phyloP scores from a whole-genome alignment of 805 yeast species.

The Candida ipomoeae region DNA sequence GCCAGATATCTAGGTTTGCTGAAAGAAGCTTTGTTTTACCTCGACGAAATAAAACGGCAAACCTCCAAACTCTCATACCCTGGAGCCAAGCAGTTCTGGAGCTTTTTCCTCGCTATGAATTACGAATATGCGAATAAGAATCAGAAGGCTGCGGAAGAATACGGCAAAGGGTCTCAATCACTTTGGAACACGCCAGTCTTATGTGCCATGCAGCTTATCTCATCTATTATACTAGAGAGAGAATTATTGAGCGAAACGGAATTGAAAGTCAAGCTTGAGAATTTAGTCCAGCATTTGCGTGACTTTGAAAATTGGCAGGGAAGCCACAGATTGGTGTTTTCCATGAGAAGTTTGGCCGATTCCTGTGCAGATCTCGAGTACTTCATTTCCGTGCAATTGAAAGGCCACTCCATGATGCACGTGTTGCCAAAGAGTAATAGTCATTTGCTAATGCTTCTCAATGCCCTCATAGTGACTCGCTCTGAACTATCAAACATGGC shows the following conservation, averaged over 20 bases:
- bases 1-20: conserved; percentile 50
- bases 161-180: neutral
- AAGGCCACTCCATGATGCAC: neutral
- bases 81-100: conserved; percentile 17
- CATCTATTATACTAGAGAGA: neutral
- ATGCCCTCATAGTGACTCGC: conserved; percentile 6
- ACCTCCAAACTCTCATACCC: conserved; percentile 23
- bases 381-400: neutral
- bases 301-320: neutral
- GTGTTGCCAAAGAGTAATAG: neutral
- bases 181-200: conserved; percentile 6
- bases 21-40: conserved; percentile 54
- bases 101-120: conserved; percentile 12
- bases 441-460: conserved; percentile 4
- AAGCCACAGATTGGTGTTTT: neutral
- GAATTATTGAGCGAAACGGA: neutral
- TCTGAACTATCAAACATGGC: conserved; percentile 3
- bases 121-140: conserved; percentile 15
- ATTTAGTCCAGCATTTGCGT: neutral
- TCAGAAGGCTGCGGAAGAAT: conserved; percentile 2
- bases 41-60: conserved; percentile 45
- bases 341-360: neutral
- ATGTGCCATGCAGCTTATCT: neutral
- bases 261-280: neutral
- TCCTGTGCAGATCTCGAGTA: conserved; percentile 4